Conservation (phyloP, 257 asterid genomes). For the Jaltomata sinuosa region DNA sequence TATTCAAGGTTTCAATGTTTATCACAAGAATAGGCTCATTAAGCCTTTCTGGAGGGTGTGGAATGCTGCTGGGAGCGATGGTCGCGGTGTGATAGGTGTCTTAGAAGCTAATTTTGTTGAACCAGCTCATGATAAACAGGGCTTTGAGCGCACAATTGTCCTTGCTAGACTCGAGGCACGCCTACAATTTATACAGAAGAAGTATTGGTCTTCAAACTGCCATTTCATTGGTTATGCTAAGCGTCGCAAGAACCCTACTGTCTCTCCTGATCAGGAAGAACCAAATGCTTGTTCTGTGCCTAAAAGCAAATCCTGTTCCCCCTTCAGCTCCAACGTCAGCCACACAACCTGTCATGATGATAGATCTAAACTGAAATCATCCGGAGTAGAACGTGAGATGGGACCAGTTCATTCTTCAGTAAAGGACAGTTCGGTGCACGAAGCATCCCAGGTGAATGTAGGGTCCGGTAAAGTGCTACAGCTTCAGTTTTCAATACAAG, state of each 20-base stretch:
- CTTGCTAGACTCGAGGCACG: conserved; percentile 8
- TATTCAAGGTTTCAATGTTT: conserved; percentile 80
- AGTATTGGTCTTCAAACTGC: conserved; percentile 8
- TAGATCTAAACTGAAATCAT: neutral
- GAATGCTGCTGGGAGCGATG: conserved; percentile 88
- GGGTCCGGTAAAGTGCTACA: neutral
- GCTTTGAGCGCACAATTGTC: conserved; percentile 1
- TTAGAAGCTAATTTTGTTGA: conserved; percentile 10
- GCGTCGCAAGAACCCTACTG: neutral
- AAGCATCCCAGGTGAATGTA: neutral
- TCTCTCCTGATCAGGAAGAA: neutral
- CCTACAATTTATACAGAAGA: conserved; percentile 3
- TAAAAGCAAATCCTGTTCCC: neutral
- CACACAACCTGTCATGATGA: neutral
- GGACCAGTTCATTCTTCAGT: neutral
- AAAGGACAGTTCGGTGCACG: neutral
- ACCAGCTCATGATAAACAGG: conserved; percentile 14
- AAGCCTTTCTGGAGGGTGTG: conserved; percentile 92
- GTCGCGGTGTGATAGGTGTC: conserved; percentile 67
- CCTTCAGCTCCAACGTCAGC: neutral
- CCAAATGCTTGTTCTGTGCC: neutral
- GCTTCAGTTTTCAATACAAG: neutral
- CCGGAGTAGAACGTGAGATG: neutral
- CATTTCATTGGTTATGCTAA: conserved; percentile 12
- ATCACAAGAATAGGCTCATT: conserved; percentile 78